Base-by-base conservation (phyloP, 805 yeast genomes). In the Candida xyloterini region DNA sequence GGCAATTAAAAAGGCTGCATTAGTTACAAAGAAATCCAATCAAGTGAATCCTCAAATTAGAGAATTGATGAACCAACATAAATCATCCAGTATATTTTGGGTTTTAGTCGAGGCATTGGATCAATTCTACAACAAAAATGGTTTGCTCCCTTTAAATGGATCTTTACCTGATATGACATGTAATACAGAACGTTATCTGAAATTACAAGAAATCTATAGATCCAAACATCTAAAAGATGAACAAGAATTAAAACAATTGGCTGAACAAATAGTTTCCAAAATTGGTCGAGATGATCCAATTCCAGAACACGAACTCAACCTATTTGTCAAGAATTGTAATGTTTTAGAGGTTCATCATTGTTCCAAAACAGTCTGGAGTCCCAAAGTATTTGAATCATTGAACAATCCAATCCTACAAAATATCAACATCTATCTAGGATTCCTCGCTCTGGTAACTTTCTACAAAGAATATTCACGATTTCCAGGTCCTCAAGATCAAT, bases 111-210 rank as follows among this genome's bases (percentile, higher is more conserved):
- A 59, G 28, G 84, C 89, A 0, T 63, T 87, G 35, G 63, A 70
- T 30, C 44, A 48, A 7, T 88, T 79, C 57, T 68, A 78, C 28
- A 60, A 65, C 15, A 53, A 59, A 13, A 53, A 61, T 32, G 50
- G 55, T 3, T 56, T 63, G 5, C 65, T 86, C n/a, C 95, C 96
- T 0, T 60, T 87, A 2, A 70, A 81, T 3, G 96, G 95, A 0
- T 72, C 66, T 0, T 56, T 90, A 5, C 95, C 96, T 0, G 98
- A 90, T 57, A 91, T 91, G 96, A 83, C 85, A 15, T 76, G 95
- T 0, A 78, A 79, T 45, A 81, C 96, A 0, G 59, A 62, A 7
- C 67, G 67, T 40, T 91, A 84, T 57, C 67, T 82, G 2, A 58
- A 53, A 7, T 60, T 91, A 26, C 84, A 80, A 56, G 53, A 53